Evolutionary conservation across 2,329 filamentous ascomycete genomes (phyloP).

Genomic region (Verticillium nonalfalfae): DNA sequence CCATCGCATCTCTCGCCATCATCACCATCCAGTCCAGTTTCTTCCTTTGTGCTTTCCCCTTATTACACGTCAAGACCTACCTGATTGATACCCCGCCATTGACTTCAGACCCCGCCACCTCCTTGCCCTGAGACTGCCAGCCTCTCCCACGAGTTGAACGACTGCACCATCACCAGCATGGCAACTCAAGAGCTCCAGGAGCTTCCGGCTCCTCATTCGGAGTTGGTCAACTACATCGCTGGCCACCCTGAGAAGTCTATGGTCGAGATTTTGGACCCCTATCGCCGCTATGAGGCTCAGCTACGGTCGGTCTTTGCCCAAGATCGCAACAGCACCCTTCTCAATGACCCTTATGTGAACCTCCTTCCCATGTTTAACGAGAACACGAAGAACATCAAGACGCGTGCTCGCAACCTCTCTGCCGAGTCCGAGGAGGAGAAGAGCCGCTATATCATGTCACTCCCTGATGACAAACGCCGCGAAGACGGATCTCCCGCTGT

Average conservation of each 20-base stretch:
- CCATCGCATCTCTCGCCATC: neutral
- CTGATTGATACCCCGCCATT: neutral
- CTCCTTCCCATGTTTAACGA: slow-evolving; percentile 59
- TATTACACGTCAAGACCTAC: neutral
- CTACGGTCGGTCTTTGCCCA: slow-evolving; percentile 65
- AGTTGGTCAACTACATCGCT: slow-evolving; percentile 46
- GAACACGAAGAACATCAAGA: slow-evolving; percentile 49
- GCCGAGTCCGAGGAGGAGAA: slow-evolving; percentile 54
- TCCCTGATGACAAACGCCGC: slow-evolving; percentile 56
- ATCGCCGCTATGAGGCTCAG: slow-evolving; percentile 59
- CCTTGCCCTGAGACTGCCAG: neutral
- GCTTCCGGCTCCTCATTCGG: slow-evolving; percentile 37
- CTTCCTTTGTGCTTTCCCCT: neutral
- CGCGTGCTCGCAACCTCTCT: slow-evolving; percentile 54
- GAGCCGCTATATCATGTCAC: slow-evolving; percentile 63
- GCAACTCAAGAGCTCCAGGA: slow-evolving; percentile 30
- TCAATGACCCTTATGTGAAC: slow-evolving; percentile 54
- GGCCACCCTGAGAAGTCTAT: slow-evolving; percentile 47
- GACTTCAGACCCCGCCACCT: neutral
- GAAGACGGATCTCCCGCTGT: slow-evolving; percentile 58
- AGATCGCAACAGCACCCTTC: slow-evolving; percentile 50
- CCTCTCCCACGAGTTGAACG: neutral
- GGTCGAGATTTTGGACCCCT: slow-evolving; percentile 55
- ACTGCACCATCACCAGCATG: slow-evolving; percentile 21
- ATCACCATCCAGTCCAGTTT: neutral